These are phyloP conservation scores for Wickerhamomyces kurtzmanii DNA, from an alignment of 805 yeast genomes.

Conservation along the genomic window DNA sequence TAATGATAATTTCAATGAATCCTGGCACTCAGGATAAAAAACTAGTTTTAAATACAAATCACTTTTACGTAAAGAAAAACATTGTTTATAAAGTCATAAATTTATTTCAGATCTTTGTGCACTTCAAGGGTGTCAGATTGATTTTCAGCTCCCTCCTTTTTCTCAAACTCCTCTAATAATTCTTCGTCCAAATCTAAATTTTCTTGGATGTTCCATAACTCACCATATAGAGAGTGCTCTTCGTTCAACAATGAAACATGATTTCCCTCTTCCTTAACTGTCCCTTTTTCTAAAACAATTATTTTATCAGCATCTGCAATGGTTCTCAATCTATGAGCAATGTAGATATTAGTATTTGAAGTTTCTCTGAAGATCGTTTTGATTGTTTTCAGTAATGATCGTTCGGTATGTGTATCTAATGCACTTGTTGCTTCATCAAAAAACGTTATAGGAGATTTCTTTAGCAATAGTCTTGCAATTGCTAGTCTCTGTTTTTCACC, in stretches of 20 bases:
- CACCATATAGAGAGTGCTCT: slow-evolving; percentile 56
- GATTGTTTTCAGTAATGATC: slow-evolving; percentile 67
- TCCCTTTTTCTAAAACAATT: slow-evolving; percentile 72
- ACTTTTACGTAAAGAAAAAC: too few relatives aligned
- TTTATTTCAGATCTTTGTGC: too few relatives aligned
- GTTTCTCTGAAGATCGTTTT: slow-evolving; percentile 49
- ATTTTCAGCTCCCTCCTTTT: slow-evolving; percentile 3
- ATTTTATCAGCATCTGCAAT: slow-evolving; percentile 92
- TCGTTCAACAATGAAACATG: slow-evolving; percentile 52
- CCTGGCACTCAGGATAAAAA: too few relatives aligned
- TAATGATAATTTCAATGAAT: too few relatives aligned
- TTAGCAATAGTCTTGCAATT: slow-evolving; percentile 80
- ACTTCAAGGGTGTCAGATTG: too few relatives aligned
- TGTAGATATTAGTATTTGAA: slow-evolving; percentile 70
- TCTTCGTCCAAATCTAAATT: slow-evolving; percentile 43
- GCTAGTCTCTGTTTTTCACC: slow-evolving; percentile 97
- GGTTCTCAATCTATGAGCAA: slow-evolving; percentile 90
- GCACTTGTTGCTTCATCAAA: slow-evolving; percentile 98
- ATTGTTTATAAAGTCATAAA: too few relatives aligned
- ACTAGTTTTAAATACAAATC: too few relatives aligned
- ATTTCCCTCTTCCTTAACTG: slow-evolving; percentile 80
- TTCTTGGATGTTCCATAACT: slow-evolving; percentile 91
- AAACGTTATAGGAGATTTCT: slow-evolving; percentile 81
- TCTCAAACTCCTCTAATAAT: slow-evolving; percentile 18
- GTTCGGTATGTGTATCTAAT: slow-evolving; percentile 93